Evolutionary conservation across 208 protist species (phyloP).

Genomic region (Zelonia costaricensis): DNA sequence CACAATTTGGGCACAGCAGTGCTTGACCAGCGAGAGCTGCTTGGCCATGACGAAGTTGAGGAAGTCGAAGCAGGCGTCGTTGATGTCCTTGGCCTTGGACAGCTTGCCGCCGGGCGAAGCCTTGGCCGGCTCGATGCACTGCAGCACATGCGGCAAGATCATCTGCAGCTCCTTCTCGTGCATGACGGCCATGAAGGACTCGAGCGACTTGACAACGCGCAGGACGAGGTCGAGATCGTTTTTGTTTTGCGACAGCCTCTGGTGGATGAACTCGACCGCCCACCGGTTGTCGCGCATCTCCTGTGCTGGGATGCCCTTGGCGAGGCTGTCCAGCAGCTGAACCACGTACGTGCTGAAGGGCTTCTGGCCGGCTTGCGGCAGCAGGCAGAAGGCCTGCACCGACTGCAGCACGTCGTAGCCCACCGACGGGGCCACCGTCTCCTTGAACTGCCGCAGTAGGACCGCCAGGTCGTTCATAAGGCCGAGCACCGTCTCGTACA

Average conservation of each 20-base stretch:
- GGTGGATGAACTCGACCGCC: constrained; percentile 91
- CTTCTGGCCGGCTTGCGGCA: constrained; percentile 84
- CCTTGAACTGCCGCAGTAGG: constrained; percentile 71
- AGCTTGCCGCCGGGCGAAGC: constrained; percentile 26
- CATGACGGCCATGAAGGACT: constrained; percentile 85
- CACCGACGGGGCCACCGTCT: constrained; percentile 59
- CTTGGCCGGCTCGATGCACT: constrained; percentile 86
- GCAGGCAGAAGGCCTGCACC: constrained; percentile 72
- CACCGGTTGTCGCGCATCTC: constrained; percentile 90
- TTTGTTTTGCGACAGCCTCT: constrained; percentile 88
- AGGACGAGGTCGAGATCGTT: constrained; percentile 78
- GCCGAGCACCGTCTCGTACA: constrained; percentile 74
- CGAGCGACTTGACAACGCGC: constrained; percentile 81
- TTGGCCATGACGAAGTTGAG: constrained; percentile 81
- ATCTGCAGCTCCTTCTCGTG: constrained; percentile 87
- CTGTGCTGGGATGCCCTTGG: constrained; percentile 68
- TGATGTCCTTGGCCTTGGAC: constrained; percentile 79
- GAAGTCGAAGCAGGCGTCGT: constrained; percentile 87
- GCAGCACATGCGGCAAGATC: constrained; percentile 86
- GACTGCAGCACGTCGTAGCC: constrained; percentile 75
- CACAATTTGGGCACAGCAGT: constrained; percentile 86
- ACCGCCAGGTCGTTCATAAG: constrained; percentile 86
- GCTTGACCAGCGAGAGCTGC: constrained; percentile 72
- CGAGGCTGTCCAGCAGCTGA: constrained; percentile 83
- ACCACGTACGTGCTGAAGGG: constrained; percentile 84